Evolutionary conservation across 805 yeast genomes (phyloP), one percentile per base, ranked within the genome.

Genomic region (Zygoascus ofunaensis): DNA sequence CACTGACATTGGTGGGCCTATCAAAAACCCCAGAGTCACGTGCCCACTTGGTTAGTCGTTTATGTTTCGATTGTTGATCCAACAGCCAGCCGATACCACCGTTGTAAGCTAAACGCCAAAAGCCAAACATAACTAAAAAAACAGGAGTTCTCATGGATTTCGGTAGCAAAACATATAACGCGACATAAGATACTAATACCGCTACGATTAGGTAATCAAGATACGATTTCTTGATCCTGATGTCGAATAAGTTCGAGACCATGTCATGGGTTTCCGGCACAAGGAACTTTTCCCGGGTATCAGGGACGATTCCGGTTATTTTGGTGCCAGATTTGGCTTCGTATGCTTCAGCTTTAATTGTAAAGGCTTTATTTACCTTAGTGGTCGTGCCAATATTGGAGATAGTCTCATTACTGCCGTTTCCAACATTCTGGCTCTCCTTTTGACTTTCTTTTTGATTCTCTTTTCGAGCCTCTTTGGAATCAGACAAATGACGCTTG

Each of bases 191-290:
- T 3, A 61, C 34, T 36, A 79, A 58, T 1, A 73, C 57, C 1
- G 68, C 42, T 19, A 82, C 70, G 46, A 84, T 83, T 33, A 73
- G 52, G n/a, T 72, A 50, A 57, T 85, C 95, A 39, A 79, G 70
- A 42, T 74, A 62, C 0, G 89, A 79, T 57, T 85, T 86, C 42
- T 73, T 71, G 42, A 83, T 62, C 1, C 80, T 73, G 2, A 94
- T 92, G 63, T 85, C 90, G 54, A 85, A 79, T 41, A 86, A 65
- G 1, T 90, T 80, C 49, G 86, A 71, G 28, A 85, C 82, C 92
- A 85, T 84, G 58, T 85, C 94, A 55, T 80, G 82, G 24, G 94
- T 85, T 52, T 74, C 72, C 1, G 84, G 83, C 4, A 65, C 70
- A 10, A 42, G 50, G 42, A 65, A 65, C 30, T 26, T 26, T 26